These are phyloP conservation scores for Asterophora lycoperdoides DNA, from an alignment of 768 basidiomycete species.

Conservation along the genomic window DNA sequence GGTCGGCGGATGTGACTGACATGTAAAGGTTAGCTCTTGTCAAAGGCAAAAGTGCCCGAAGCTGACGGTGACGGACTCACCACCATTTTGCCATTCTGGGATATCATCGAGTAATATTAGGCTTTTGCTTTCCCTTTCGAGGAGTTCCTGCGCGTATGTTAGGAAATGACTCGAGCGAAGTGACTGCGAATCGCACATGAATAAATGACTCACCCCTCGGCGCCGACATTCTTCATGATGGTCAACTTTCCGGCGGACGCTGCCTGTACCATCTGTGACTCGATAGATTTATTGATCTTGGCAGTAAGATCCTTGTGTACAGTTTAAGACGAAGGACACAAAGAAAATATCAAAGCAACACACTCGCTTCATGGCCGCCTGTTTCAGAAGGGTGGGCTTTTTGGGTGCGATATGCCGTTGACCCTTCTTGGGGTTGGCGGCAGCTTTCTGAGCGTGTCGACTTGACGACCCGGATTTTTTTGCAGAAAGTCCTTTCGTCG, in stretches of 20 bases:
- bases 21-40: not conserved
- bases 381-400: constrained; percentile 66
- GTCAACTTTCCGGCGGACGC: constrained; percentile 88
- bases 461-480: constrained; percentile 45
- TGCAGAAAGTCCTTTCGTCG: constrained; percentile 66
- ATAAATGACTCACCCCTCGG: constrained; percentile 35
- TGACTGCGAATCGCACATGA: not conserved
- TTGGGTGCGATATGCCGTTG: constrained; percentile 77
- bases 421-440: constrained; percentile 76
- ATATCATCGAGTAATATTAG: too few species aligned
- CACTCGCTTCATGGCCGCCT: constrained; percentile 77
- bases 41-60: not conserved
- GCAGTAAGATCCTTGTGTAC: constrained; percentile 67
- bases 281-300: constrained; percentile 90
- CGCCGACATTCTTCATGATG: constrained; percentile 75
- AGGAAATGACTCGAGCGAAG: not conserved
- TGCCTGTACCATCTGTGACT: constrained; percentile 85
- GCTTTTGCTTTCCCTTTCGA: constrained; percentile 18
- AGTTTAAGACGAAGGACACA: not conserved
- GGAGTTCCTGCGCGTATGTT: constrained; percentile 9
- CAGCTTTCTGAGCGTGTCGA: constrained; percentile 61
- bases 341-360: constrained; percentile 9
- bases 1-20: not conserved
- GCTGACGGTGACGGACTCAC: constrained; percentile 2
- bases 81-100: not conserved